Base-by-base conservation (phyloP, 1,139 yeast species). In the Pichia sp. region DNA sequence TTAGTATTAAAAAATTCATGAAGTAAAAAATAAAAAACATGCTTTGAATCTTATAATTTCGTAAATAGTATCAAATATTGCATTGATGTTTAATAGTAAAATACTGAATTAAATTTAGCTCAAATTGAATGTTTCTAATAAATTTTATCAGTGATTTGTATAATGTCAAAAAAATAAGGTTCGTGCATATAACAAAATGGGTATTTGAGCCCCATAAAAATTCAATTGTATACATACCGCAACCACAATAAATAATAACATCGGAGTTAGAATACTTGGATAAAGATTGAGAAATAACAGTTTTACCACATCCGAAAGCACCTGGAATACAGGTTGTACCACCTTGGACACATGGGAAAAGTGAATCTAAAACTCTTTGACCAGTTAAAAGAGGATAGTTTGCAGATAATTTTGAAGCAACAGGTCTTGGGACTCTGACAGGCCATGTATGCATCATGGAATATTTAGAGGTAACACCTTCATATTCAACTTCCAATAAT, bases 261-360 rank as follows among this genome's bases (percentile, higher is more conserved):
- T 92, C 97, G 24, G 97, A 92, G 77, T 92, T 92, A 54, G 98
- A 92, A 72, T 82, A 92, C 71, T 92, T 92, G 56, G 98, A 92
- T 65, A 92, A 77, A 1, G 97, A 88, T 73, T 92, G 98, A 32
- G 99, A 92, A 67, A 92, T 92, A 63, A 92, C 99, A 13, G 99
- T 92, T 70, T 92, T 92, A 70, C 99, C 99, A 73, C 97, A 92
- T 54, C 99, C 99, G 63, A 92, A 92, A 55, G 99, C 99, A 71
- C 99, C 99, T 43, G 99, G 99, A 67, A 92, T 92, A 83, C 98
- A 94, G 40, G 99, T 92, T 45, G 99, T 92, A 76, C 99, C 99
- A 74, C 99, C 98, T 76, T 94, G 98, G 60, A 94, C 99, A 80
- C 95, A 87, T 46, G 99, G 98, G 79, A 92, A 94, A 58, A 92